These are phyloP conservation scores for Phytophthora melonis DNA, from an alignment of 352 stramenopile genomes.

Conservation along the genomic window DNA sequence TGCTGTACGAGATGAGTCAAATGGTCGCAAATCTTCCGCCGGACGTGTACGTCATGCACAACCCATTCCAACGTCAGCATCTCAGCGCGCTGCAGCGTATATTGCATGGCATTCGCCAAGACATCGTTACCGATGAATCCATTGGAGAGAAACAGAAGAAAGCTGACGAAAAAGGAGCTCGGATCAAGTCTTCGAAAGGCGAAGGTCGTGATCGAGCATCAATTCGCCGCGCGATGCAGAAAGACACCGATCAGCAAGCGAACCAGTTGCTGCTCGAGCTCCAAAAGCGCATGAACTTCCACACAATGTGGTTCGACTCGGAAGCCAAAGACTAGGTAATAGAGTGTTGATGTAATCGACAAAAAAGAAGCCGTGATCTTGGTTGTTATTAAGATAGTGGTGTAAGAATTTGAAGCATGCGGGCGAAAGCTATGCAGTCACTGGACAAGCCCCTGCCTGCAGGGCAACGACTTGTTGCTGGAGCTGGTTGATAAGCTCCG, in stretches of 20 bases:
- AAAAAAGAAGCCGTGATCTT: background rate
- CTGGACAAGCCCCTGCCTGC: slow-evolving; percentile 31
- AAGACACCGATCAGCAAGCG: slow-evolving; percentile 41
- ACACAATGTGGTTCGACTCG: slow-evolving; percentile 54
- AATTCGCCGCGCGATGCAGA: slow-evolving; percentile 28
- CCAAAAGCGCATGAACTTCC: slow-evolving; percentile 56
- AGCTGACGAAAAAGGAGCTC: background rate
- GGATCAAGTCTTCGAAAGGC: slow-evolving; percentile 1
- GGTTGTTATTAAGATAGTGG: slow-evolving; percentile 13
- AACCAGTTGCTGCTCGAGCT: slow-evolving; percentile 40
- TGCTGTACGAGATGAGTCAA: slow-evolving; percentile 42
- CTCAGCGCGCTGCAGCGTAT: slow-evolving; percentile 36
- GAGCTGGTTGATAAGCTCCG: slow-evolving; percentile 45
- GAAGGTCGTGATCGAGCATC: slow-evolving; percentile 1
- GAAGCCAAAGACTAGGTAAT: background rate
- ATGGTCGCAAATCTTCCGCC: slow-evolving; percentile 39
- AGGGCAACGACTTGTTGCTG: slow-evolving; percentile 38
- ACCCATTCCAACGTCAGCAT: slow-evolving; percentile 45
- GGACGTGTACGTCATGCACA: slow-evolving; percentile 57
- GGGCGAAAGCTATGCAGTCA: slow-evolving; percentile 21
- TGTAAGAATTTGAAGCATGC: background rate
- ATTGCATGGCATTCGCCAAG: slow-evolving; percentile 43
- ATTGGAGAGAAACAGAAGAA: background rate
- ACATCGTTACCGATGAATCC: slow-evolving; percentile 38
- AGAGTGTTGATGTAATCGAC: background rate